phyloP scores from a whole-genome alignment of 805 yeast genomes.

The Candida coleopterorum region DNA sequence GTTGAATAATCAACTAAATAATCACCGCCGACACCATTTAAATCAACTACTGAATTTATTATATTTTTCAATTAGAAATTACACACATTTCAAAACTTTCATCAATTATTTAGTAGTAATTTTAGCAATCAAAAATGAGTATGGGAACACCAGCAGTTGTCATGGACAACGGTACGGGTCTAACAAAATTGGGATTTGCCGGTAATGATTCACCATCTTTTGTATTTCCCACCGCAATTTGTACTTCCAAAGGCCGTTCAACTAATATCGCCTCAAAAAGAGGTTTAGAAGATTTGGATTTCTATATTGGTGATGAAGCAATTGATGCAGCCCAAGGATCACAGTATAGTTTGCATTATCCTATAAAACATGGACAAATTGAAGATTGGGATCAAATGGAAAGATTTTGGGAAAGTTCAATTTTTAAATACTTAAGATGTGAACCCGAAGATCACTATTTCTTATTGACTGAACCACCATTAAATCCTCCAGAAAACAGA shows the following conservation, averaged over 20 bases:
- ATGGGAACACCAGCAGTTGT: constrained; percentile 88
- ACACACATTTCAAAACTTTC: neutral
- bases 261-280: constrained; percentile 61
- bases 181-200: constrained; percentile 96
- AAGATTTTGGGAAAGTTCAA: constrained; percentile 96
- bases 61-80: too few relatives aligned
- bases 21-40: neutral
- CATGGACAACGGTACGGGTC: constrained; percentile 98
- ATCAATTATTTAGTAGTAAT: constrained; percentile 1
- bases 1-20: neutral
- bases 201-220: constrained; percentile 98
- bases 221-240: constrained; percentile 95
- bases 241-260: constrained; percentile 54
- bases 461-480: constrained; percentile 94
- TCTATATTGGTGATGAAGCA: constrained; percentile 95
- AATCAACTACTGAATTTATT: neutral
- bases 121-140: constrained; percentile 35
- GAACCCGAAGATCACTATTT: constrained; percentile 99
- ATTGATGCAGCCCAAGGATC: constrained; percentile 87
- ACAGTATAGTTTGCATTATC: constrained; percentile 80
- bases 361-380: constrained; percentile 95
- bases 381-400: constrained; percentile 99
- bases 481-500: constrained; percentile 99
- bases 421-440: constrained; percentile 92
- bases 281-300: constrained; percentile 92